Evolutionary conservation across 768 basidiomycete species (phyloP), one percentile per base, ranked within the genome.

Genomic region (Boletus huronensis): DNA sequence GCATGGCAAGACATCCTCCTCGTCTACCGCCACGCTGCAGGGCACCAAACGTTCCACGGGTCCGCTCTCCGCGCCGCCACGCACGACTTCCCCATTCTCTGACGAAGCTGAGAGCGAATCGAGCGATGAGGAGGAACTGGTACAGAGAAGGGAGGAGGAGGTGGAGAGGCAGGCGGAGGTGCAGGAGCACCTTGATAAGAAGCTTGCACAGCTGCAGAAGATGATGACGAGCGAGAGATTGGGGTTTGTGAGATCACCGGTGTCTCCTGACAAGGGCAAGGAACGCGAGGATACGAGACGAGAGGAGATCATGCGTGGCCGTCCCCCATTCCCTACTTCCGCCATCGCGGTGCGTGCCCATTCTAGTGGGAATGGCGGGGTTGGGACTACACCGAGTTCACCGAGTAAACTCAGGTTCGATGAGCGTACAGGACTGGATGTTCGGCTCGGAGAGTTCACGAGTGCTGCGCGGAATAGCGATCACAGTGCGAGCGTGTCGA

Each of bases 141-240:
- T 65, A 31, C 75, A 77, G 42, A 76, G 70, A 59, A 82, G 77
- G 61, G 84, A 85, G 60, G 89, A 90, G 58, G 88, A 91, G 62
- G 81, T 79, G 4, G 86, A 88, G 47, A 74, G 84, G 47, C 77
- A 71, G 52, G 76, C 77, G 28, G 88, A 91, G 65, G 83, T 88
- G 55, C 83, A 85, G 58, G 83, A 87, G 48, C 74, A 80, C 0
- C 66, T 91, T 39, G 81, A 83, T 48, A 79, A 77, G 56, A 91
- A 89, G 65, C 75, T 93, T 11, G 76, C 79, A 44, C 81, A 87
- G 31, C 73, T 93, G 19, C 81, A 89, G 64, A 77, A 67, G 49
- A 82, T 86, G 77, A 86, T 93, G 74, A 90, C 85, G 1, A 83
- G 77, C 55, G 89, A 91, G 44, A 74, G 79, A 21, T 65, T 93